A percentile compares a stretch with the other conserved stretches of the same genome.
Conservation (phyloP, 805 yeast genomes). For the Saccharomycopsis fibuligera region DNA sequence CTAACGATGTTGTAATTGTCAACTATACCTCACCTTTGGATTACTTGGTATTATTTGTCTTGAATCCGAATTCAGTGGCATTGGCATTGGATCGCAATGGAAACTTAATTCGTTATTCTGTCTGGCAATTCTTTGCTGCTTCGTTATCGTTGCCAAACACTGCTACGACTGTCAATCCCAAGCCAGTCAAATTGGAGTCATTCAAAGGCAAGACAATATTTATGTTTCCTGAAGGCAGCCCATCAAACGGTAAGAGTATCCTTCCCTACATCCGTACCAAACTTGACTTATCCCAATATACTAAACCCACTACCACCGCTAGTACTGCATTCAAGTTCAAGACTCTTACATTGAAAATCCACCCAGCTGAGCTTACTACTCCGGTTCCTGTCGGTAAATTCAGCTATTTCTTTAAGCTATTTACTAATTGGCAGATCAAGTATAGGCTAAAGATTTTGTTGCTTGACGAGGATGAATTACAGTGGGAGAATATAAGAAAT, state of each 20-base stretch:
- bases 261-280: constrained; percentile 36
- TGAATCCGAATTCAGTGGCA: constrained; percentile 1
- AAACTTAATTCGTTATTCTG: background rate
- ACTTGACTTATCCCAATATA: background rate
- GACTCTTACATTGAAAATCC: constrained; percentile 6
- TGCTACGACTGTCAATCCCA: background rate
- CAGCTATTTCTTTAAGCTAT: background rate
- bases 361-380: constrained; percentile 13
- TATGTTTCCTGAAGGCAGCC: constrained; percentile 73
- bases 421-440: background rate
- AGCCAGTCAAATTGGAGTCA: constrained; percentile 7
- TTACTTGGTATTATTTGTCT: constrained; percentile 25
- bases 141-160: background rate
- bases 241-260: constrained; percentile 76
- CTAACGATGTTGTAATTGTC: constrained; percentile 36
- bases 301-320: background rate
- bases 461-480: background rate
- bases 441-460: constrained; percentile 8
- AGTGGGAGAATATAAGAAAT: constrained; percentile 5
- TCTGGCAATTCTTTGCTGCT: background rate
- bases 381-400: constrained; percentile 11
- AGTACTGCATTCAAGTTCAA: constrained; percentile 6
- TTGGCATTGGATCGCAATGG: constrained; percentile 17
- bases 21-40: constrained; percentile 46
- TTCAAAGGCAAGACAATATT: constrained; percentile 41